Percentiles rank a stretch among this genome's conserved stretches.
Conservation (phyloP, 495 filamentous ascomycete genomes). For the Trichoderma gamsii region DNA sequence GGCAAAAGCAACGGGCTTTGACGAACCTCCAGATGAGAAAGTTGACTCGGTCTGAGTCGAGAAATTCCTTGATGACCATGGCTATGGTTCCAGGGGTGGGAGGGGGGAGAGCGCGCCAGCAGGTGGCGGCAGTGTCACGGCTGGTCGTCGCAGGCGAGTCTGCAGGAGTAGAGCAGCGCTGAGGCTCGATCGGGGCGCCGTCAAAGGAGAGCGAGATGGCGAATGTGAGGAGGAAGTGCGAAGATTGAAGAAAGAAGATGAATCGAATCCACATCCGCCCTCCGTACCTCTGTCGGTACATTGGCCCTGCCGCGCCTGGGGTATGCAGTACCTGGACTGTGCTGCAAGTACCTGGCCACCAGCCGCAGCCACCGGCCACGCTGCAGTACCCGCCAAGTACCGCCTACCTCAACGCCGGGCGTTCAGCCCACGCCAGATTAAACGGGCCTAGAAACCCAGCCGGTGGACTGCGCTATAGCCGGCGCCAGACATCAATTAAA, state of each 20-base stretch:
- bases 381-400: not conserved
- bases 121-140: conserved; percentile 13
- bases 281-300: conserved; percentile 10
- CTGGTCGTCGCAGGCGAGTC: conserved; percentile 12
- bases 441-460: conserved; percentile 13
- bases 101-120: conserved; percentile 6
- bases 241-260: conserved; percentile 7
- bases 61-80: conserved; percentile 51
- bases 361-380: not conserved
- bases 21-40: conserved; percentile 97
- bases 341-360: not conserved
- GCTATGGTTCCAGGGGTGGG: conserved; percentile 19
- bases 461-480: conserved; percentile 11
- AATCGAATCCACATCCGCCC: conserved; percentile 10
- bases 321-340: not conserved
- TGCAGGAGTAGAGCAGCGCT: not conserved
- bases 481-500: conserved; percentile 5
- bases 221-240: conserved; percentile 1
- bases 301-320: conserved; percentile 11
- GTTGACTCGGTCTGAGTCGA: conserved; percentile 93
- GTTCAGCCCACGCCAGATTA: conserved; percentile 7
- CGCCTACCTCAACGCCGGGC: not conserved
- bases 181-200: not conserved
- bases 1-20: not conserved
- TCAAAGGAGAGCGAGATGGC: not conserved